Base-by-base conservation (phyloP, 768 basidiomycete genomes). In the Clathrus columnatus region DNA sequence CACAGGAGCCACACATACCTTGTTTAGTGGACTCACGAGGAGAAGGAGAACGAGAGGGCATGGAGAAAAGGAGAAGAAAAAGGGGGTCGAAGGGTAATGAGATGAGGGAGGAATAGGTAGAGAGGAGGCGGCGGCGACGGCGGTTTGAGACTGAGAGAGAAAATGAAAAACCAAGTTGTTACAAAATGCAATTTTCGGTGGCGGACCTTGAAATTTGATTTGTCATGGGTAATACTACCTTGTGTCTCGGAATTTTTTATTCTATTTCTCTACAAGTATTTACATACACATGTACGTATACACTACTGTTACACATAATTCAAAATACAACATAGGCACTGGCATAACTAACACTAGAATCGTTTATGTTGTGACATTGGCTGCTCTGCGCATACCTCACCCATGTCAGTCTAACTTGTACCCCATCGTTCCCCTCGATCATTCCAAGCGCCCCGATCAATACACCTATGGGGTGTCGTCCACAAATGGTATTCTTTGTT, bases 401-500 rank as follows among this genome's bases (percentile, higher is more conserved):
- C 83, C 91, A 99, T 60, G 82, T 81, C 50, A 92, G 67, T 21
- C 68, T 73, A 0, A 74, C 61, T 0, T 53, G 54, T 51, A 63
- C 63, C 20, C 66, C 60, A 43, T 64, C 63, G 30, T 48, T 21
- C 20, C 43, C 24, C 67, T 83, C 80, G 56, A 94, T 65, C 4
- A 69, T 69, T 5, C 80, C 62, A 48, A 97, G 67, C 6, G 91
- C 85, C 0, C 89, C 89, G 16, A 98, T 73, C 1, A 99, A 73
- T 4, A 98, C 89, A 0, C 92, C 91, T 50, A 99, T 97, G 0
- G 96, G 92, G 63, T 97, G 93, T 36, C 96, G 77, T 2, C 96
- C 96, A 65, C 96, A 99, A 45, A 99, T 96, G 0, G 96, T 98
- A 71, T 99, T 99, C 71, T 85, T 81, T 29, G 91, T 94, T 56